These are phyloP conservation scores for Phoma sp. DNA, from an alignment of 2,329 filamentous ascomycete genomes.

Conservation along the genomic window DNA sequence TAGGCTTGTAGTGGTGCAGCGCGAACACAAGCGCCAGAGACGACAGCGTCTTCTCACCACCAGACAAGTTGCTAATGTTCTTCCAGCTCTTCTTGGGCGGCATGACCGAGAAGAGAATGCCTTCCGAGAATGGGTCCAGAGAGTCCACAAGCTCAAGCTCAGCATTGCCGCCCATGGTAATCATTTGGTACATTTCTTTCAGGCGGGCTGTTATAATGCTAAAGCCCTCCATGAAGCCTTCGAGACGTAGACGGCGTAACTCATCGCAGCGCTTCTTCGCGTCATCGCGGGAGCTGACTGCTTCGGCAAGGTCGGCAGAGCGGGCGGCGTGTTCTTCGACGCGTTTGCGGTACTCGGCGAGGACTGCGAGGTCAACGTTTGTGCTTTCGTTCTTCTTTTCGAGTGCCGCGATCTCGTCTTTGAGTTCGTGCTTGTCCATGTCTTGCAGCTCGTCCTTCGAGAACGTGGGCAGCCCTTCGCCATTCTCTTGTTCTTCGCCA, in stretches of 20 bases:
- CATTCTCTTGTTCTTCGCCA: conserved; percentile 63
- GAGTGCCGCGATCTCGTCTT: conserved; percentile 69
- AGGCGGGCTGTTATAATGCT: conserved; percentile 89
- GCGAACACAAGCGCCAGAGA: conserved; percentile 97
- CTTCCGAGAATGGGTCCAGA: conserved; percentile 94
- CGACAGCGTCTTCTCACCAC: conserved; percentile 96
- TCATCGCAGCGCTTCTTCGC: conserved; percentile 95
- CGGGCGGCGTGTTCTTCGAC: conserved; percentile 83
- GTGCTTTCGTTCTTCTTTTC: conserved; percentile 83
- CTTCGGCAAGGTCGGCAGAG: conserved; percentile 81
- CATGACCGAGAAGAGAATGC: conserved; percentile 98
- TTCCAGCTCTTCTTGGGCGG: conserved; percentile 99
- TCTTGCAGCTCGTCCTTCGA: conserved; percentile 73
- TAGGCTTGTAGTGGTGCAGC: conserved; percentile 96
- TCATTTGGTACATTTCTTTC: conserved; percentile 99
- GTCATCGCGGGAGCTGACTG: conserved; percentile 78
- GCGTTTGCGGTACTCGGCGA: conserved; percentile 85
- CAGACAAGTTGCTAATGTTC: conserved; percentile 94
- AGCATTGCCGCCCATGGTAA: conserved; percentile 98
- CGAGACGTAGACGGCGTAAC: conserved; percentile 84
- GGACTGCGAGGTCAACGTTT: conserved; percentile 86
- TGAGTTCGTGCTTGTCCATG: conserved; percentile 68
- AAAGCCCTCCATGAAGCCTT: conserved; percentile 99
- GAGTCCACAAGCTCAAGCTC: conserved; percentile 97
- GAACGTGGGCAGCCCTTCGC: conserved; percentile 71